Evolutionary conservation across 345 rosid species (phyloP).

Genomic region (Eucalyptus pauciflora): DNA sequence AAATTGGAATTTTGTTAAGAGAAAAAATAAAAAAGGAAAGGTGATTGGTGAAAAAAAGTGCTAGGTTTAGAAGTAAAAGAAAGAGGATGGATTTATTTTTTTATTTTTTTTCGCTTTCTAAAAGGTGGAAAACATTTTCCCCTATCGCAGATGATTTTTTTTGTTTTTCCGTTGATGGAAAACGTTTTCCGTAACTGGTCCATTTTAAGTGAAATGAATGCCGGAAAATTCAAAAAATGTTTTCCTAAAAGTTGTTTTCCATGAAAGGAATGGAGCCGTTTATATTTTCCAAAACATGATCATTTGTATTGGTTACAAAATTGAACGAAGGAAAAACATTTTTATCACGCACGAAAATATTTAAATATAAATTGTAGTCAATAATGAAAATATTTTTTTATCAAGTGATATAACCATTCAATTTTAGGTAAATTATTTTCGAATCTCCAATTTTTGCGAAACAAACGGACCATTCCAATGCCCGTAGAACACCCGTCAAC

Average conservation of each 20-base stretch:
- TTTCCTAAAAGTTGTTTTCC: accelerated
- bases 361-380: neutral
- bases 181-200: accelerated
- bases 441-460: neutral
- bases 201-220: accelerated
- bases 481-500: accelerated
- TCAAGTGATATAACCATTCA: neutral
- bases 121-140: too few relatives aligned
- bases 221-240: accelerated
- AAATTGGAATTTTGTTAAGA: too few relatives aligned
- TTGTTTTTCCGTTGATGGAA: accelerated
- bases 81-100: too few relatives aligned
- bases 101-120: too few relatives aligned
- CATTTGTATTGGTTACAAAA: neutral
- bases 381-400: neutral
- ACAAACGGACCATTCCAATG: neutral
- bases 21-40: too few relatives aligned
- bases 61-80: too few relatives aligned
- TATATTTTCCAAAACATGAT: neutral
- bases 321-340: neutral
- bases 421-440: neutral
- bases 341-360: accelerated
- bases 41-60: too few relatives aligned
- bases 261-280: accelerated
- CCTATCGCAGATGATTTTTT: accelerated